phyloP scores from a whole-genome alignment of 169 alveolate species.

The Plasmodium vivax region DNA sequence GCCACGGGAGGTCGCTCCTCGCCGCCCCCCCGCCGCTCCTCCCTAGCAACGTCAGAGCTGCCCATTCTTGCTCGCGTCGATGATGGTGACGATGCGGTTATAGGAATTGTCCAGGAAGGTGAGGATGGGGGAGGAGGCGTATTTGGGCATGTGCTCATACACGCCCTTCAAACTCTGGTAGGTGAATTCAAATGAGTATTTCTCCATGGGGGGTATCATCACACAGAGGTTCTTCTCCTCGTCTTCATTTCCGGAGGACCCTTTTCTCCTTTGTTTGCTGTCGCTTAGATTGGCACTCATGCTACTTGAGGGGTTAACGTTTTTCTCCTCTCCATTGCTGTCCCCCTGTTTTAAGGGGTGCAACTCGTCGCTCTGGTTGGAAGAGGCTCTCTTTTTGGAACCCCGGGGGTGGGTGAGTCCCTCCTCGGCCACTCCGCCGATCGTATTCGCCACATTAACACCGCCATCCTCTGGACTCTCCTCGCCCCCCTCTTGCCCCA shows the following conservation, averaged over 20 bases:
- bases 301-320: background rate
- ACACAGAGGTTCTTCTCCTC: background rate
- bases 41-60: background rate
- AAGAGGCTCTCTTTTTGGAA: background rate
- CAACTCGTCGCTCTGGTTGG: background rate
- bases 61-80: constrained; percentile 49
- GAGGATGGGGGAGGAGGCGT: constrained; percentile 60
- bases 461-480: background rate
- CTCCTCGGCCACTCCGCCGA: background rate
- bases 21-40: background rate
- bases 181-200: constrained; percentile 36
- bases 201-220: constrained; percentile 52
- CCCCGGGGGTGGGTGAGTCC: background rate
- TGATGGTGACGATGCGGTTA: constrained; percentile 37
- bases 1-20: background rate
- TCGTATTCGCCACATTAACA: background rate
- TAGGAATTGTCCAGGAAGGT: constrained; percentile 65
- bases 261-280: background rate
- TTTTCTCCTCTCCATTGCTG: background rate
- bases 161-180: constrained; percentile 31
- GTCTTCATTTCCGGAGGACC: background rate
- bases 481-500: background rate
- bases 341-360: background rate
- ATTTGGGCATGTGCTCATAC: constrained; percentile 53
- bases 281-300: background rate